phyloP scores from a whole-genome alignment of 768 basidiomycete species.

The Ramaria sp. region DNA sequence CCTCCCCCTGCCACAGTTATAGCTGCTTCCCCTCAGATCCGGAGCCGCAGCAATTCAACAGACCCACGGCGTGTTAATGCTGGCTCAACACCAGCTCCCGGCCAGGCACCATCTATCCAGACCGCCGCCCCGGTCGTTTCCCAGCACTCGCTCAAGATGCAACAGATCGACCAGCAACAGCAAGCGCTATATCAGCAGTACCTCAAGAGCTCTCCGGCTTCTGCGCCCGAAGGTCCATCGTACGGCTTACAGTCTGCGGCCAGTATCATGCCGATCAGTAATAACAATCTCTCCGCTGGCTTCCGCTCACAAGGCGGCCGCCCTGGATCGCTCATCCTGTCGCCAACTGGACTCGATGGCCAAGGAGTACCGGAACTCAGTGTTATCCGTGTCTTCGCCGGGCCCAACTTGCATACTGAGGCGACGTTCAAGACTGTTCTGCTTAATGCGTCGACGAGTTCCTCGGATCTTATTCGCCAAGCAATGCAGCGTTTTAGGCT shows the following conservation, averaged over 20 bases:
- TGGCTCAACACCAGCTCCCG: conserved; percentile 18
- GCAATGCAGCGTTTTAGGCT: conserved; percentile 91
- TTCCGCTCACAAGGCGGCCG: conserved; percentile 36
- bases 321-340: conserved; percentile 69
- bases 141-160: conserved; percentile 53
- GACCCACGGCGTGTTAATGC: conserved; percentile 11
- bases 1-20: background rate
- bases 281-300: conserved; percentile 13
- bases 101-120: conserved; percentile 17
- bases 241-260: conserved; percentile 72
- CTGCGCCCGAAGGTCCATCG: conserved; percentile 64
- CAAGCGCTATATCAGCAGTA: conserved; percentile 84
- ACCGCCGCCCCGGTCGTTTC: conserved; percentile 32
- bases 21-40: conserved; percentile 24
- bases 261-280: conserved; percentile 44
- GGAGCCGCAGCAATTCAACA: conserved; percentile 9
- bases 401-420: conserved; percentile 81
- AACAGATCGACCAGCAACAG: conserved; percentile 82
- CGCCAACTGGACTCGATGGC: conserved; percentile 47
- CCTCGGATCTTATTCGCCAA: conserved; percentile 78
- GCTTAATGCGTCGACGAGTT: conserved; percentile 76
- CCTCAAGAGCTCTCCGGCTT: conserved; percentile 76
- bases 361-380: conserved; percentile 73
- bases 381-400: conserved; percentile 94
- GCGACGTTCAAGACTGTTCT: conserved; percentile 98